Percentiles rank a stretch among this genome's conserved stretches.
phyloP scores from a whole-genome alignment of 192 early-diverging fungal species.

The Dimargaris verticillata region DNA sequence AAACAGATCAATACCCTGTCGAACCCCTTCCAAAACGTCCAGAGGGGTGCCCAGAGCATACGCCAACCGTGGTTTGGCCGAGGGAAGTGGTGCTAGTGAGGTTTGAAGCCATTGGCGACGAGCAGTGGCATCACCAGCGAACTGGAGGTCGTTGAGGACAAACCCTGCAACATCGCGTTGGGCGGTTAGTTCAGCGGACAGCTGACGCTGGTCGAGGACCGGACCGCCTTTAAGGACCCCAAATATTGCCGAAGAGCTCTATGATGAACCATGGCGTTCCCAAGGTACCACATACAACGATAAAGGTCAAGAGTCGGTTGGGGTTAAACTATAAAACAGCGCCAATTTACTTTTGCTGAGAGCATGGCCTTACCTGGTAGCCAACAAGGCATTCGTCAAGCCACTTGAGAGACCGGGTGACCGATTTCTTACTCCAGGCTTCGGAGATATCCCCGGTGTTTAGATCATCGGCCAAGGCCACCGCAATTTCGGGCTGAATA shows the following conservation, averaged over 20 bases:
- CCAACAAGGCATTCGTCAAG: constrained; percentile 20
- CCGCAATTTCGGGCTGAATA: neutral
- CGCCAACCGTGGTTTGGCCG: constrained; percentile 33
- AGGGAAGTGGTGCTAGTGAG: constrained; percentile 30
- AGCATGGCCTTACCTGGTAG: neutral
- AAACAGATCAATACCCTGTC: constrained; percentile 49
- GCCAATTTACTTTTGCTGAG: neutral
- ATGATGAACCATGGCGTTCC: no score
- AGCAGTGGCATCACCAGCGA: constrained; percentile 18
- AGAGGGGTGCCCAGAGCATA: constrained; percentile 30
- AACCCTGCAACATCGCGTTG: constrained; percentile 19
- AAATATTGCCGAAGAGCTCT: neutral
- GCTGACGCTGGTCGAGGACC: constrained; percentile 1
- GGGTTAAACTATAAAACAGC: neutral
- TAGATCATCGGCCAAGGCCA: constrained; percentile 7
- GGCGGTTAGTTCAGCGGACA: constrained; percentile 2
- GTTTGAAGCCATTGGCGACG: constrained; percentile 22
- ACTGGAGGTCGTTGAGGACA: constrained; percentile 24
- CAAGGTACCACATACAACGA: neutral
- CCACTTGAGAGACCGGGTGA: constrained; percentile 22
- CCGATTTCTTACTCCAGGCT: constrained; percentile 24
- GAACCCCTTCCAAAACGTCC: constrained; percentile 26
- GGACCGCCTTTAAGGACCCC: neutral
- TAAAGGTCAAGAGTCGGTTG: neutral
- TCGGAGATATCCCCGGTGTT: neutral